Base-by-base conservation (phyloP, 2,329 filamentous ascomycete genomes). In the Botrytis squamosa region DNA sequence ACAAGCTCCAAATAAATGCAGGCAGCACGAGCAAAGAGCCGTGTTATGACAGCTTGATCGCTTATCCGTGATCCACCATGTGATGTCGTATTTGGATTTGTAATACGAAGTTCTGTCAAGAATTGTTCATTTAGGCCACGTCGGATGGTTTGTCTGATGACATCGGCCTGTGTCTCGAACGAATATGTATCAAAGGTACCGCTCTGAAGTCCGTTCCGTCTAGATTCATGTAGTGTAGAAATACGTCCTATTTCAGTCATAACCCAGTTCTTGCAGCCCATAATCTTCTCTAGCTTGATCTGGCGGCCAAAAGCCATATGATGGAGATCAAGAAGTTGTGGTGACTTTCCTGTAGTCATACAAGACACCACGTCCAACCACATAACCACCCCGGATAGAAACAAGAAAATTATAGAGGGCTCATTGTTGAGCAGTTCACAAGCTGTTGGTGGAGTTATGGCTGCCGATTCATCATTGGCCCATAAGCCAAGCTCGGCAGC, bases 241-340 rank as follows among this genome's bases (percentile, higher is more conserved):
- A 89, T 85, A 33, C 88, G 85, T 20, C 85, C 86, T 62, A 91
- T 84, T n/a, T 85, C 81, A 64, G 87, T 81, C 64, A 91, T 76
- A 0, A 85, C 85, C 87, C 87, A 88, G 79, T 90, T 90, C 63
- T 87, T 82, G 74, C 88, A 84, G 2, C 89, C 89, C 59, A 88
- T 80, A 67, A 88, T 85, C 46, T 86, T 84, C 67, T 86, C 85
- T 72, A 90, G 74, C 52, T 76, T 76, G 7, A 73, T 77, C 14
- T 82, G 69, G 82, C 82, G 57, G 52, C 76, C 44, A 36, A 87
- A 83, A 40, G 85, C 78, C 52, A 77, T 74, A 62, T 78, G 77
- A 75, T 86, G 85, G 76, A 85, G 86, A 12, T 73, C 70, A 66
- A 78, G 77, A 44, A 88, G 81, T 0, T 83, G 82, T 0, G 87